Conservation (phyloP, 75 land plant species). For the Pinus albicaulis region DNA sequence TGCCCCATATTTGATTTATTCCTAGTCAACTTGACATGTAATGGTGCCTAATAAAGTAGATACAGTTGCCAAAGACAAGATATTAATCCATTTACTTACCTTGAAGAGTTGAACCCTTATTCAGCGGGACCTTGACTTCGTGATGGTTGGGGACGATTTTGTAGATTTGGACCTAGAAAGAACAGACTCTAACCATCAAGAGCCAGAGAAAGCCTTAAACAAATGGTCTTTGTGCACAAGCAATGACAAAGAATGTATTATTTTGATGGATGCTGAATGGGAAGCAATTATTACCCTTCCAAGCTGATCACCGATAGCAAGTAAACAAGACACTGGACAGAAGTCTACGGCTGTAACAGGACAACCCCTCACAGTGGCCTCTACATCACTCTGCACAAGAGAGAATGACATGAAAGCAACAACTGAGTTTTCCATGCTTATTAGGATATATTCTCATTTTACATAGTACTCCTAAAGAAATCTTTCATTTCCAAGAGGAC, state of each 20-base stretch:
- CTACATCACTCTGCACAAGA: constrained; percentile 35
- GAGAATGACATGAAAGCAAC: neutral
- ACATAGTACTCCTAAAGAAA: neutral
- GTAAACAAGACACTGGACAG: constrained; percentile 43
- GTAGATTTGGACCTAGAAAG: constrained; percentile 22
- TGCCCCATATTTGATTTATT: neutral
- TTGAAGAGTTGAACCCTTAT: constrained; percentile 9
- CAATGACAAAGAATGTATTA: neutral
- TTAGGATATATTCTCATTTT: neutral
- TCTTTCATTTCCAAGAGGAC: neutral
- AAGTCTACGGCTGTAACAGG: constrained; percentile 63
- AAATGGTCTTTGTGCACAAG: neutral
- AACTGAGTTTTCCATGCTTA: neutral
- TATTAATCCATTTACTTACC: constrained; percentile 1
- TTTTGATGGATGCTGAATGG: neutral
- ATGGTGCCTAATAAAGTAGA: neutral
- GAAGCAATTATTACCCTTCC: constrained; percentile 58
- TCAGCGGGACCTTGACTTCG: constrained; percentile 16
- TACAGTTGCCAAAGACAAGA: neutral
- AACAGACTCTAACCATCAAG: neutral
- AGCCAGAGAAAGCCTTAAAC: neutral
- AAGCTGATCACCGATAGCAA: constrained; percentile 70
- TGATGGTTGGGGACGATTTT: constrained; percentile 22
- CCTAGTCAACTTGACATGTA: neutral
- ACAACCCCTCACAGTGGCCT: constrained; percentile 30